Conservation (phyloP, 371 early-diverging fungal genomes). For the Mucor indicus region DNA sequence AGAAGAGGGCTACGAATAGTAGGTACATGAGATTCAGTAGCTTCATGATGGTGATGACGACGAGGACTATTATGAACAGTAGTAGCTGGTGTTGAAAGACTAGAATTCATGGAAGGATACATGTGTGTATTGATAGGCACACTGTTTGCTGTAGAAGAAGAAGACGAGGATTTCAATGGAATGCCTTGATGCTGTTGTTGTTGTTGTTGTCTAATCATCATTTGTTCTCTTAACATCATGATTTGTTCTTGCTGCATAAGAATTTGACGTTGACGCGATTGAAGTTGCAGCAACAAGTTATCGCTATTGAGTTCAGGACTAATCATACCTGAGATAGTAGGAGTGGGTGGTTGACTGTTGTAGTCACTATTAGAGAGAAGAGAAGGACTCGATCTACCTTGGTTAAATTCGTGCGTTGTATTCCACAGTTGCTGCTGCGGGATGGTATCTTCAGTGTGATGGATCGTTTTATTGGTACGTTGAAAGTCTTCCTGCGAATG, state of each 20-base stretch:
- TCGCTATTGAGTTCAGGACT: slow-evolving; percentile 19
- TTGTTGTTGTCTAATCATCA: slow-evolving; percentile 32
- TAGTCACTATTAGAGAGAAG: not conserved
- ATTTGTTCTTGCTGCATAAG: slow-evolving; percentile 44
- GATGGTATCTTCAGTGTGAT: not conserved
- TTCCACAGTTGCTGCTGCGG: not conserved
- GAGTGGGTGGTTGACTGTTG: slow-evolving; percentile 8
- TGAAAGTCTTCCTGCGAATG: no score
- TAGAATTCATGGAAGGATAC: no score
- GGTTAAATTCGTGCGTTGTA: not conserved
- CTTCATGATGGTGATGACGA: not conserved
- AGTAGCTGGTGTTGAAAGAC: not conserved
- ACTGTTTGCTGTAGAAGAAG: no score
- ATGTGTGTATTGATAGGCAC: no score
- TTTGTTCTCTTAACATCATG: slow-evolving; percentile 35
- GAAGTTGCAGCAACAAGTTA: slow-evolving; percentile 30
- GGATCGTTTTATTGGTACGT: not conserved
- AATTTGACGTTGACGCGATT: slow-evolving; percentile 42
- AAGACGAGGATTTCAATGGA: no score
- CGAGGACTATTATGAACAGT: not conserved
- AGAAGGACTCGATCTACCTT: slow-evolving; percentile 9
- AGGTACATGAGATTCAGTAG: slow-evolving; percentile 3
- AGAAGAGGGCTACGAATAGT: slow-evolving; percentile 76
- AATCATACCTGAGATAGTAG: not conserved
- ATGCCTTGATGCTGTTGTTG: not conserved